Conservation (phyloP, 805 yeast genomes). For the Scheffersomyces lignosus region DNA sequence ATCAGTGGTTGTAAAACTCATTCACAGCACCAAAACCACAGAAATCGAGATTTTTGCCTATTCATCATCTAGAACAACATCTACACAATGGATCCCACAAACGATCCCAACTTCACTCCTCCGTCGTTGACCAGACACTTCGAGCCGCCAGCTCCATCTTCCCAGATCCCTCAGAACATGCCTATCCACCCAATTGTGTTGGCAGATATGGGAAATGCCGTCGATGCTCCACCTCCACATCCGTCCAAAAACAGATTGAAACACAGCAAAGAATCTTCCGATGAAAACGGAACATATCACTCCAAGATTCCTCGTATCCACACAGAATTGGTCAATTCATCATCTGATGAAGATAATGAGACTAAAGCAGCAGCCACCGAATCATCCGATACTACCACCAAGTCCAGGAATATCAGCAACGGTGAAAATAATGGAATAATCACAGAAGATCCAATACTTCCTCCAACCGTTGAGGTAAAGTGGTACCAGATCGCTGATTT, state of each 20-base stretch:
- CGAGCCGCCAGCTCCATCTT: constrained; percentile 66
- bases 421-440: constrained; percentile 5
- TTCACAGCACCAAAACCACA: no score
- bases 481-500: constrained; percentile 81
- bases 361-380: constrained; percentile 1
- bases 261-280: constrained; percentile 6
- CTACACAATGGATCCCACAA: constrained; percentile 87
- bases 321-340: constrained; percentile 50
- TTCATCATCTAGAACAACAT: no score
- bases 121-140: constrained; percentile 66
- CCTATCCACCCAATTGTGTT: constrained; percentile 80
- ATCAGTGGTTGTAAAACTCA: no score
- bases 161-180: constrained; percentile 66
- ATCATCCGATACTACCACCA: not conserved
- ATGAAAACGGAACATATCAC: constrained; percentile 22
- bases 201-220: constrained; percentile 68
- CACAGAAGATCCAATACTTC: constrained; percentile 22
- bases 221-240: constrained; percentile 73
- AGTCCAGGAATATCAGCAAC: not conserved
- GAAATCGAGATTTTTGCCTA: no score
- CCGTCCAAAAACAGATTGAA: constrained; percentile 25
- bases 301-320: constrained; percentile 54
- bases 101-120: constrained; percentile 87
- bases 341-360: constrained; percentile 50
- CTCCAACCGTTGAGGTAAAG: constrained; percentile 46